Percentiles rank a stretch among this genome's conserved stretches.
Conservation (phyloP, 1,284 basidiomycete genomes). For the Leccinum solheimii region DNA sequence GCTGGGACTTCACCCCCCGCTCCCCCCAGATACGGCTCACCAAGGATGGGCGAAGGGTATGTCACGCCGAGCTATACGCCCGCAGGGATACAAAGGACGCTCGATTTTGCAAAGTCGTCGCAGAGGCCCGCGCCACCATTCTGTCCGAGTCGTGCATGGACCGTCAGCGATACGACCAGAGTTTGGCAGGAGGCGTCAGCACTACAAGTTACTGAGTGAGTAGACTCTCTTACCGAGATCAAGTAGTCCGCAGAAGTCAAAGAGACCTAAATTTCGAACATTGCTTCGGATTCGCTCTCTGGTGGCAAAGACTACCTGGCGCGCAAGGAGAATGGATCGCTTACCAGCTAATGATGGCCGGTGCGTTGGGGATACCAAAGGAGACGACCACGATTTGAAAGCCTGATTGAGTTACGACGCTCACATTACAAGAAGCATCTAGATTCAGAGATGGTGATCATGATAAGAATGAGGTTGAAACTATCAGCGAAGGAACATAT, state of each 20-base stretch:
- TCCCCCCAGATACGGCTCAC: slow-evolving; percentile 18
- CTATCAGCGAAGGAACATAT: slow-evolving; percentile 1
- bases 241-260: slow-evolving; percentile 22
- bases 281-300: slow-evolving; percentile 17
- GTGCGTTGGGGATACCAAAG: slow-evolving; percentile 13
- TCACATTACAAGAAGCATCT: not conserved
- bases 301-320: slow-evolving; percentile 19
- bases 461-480: slow-evolving; percentile 16
- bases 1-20: not conserved
- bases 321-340: not conserved
- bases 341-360: slow-evolving; percentile 24
- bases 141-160: slow-evolving; percentile 16
- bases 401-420: slow-evolving; percentile 7
- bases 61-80: slow-evolving; percentile 24
- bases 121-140: slow-evolving; percentile 18
- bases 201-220: not conserved
- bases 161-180: slow-evolving; percentile 20
- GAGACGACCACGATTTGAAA: slow-evolving; percentile 27
- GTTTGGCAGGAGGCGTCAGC: slow-evolving; percentile 16
- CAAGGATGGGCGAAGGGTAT: slow-evolving; percentile 16
- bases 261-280: slow-evolving; percentile 24
- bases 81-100: slow-evolving; percentile 20
- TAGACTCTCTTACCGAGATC: slow-evolving; percentile 19
- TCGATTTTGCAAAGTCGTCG: slow-evolving; percentile 22
- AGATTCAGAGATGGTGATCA: slow-evolving; percentile 13